Base-by-base conservation (phyloP, 805 yeast species). In the Novakomyces olei region DNA sequence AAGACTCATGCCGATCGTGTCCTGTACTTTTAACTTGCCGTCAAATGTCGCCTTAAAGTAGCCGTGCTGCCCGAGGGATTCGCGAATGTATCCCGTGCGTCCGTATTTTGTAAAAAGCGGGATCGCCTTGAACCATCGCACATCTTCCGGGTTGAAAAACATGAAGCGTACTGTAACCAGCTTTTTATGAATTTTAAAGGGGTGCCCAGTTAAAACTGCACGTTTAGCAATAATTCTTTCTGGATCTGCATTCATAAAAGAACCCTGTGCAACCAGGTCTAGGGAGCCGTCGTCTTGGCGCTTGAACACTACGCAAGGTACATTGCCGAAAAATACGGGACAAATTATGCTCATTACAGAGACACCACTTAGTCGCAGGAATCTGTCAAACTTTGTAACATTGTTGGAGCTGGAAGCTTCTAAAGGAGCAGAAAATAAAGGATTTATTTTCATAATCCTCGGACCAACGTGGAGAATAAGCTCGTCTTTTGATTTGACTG, bases 61-160 rank as follows among this genome's bases (percentile, higher is more conserved):
- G 40, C 99, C 99, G 51, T 88, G 98, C 2, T 98, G 88, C 57
- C 99, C 99, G 59, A 88, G 63, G 49, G 83, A 69, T 51, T 85
- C 95, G 54, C 79, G 85, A 50, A 91, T 85, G 53, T 76, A 76
- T 35, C 99, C 99, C 15, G 81, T 64, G 53, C 95, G 71, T 32
- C 98, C 99, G 45, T 72, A 65, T 51, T 78, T 80, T 27, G 96
- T 83, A 54, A 80, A 88, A 38, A 88, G 58, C 27, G 96, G 96
- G 42, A 88, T 75, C 4, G 83, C 73, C 55, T 77, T 78, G 65
- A 74, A 88, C 69, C 77, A 77, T 41, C 67, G 67, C 42, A 91
- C 76, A 50, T 88, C 99, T 30, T 76, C 79, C 7, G 78, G 58
- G 47, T 73, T 79, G 71, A 85, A 85, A 62, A 88, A 88, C 99